Evolutionary conservation across 1,139 yeast genomes (phyloP).

Genomic region (Yamadazyma jaroonii): DNA sequence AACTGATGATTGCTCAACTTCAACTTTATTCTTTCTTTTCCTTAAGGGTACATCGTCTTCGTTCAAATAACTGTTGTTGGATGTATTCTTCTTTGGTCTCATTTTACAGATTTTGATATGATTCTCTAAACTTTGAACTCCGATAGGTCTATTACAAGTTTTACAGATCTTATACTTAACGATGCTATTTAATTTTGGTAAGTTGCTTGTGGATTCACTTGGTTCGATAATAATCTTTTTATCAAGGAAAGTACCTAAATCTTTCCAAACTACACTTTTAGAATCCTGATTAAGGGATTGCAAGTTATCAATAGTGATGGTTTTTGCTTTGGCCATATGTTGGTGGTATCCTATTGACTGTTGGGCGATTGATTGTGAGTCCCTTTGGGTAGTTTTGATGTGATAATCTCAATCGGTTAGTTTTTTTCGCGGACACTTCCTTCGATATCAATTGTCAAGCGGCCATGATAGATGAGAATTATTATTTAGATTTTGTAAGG

Average conservation of each 20-base stretch:
- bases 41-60: conserved; percentile 26
- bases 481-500: too few relatives aligned
- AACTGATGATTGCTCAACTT: conserved; percentile 40
- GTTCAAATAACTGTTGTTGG: not conserved
- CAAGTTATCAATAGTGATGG: conserved; percentile 2
- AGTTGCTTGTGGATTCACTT: conserved; percentile 35
- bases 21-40: conserved; percentile 32
- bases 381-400: not conserved
- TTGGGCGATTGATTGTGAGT: not conserved
- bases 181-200: conserved; percentile 18
- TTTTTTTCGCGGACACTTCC: not conserved
- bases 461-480: too few relatives aligned
- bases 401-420: not conserved
- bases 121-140: conserved; percentile 40
- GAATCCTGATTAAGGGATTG: conserved; percentile 13
- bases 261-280: conserved; percentile 52
- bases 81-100: conserved; percentile 33
- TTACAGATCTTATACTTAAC: conserved; percentile 59
- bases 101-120: conserved; percentile 53
- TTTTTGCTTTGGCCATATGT: conserved; percentile 4
- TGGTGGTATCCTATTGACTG: not conserved
- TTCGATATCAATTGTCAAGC: not conserved
- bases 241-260: conserved; percentile 58
- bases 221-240: conserved; percentile 32
- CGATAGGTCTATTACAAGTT: conserved; percentile 62